Evolutionary conservation across 129 eudicot species (phyloP).

Genomic region (Helianthus annuus): DNA sequence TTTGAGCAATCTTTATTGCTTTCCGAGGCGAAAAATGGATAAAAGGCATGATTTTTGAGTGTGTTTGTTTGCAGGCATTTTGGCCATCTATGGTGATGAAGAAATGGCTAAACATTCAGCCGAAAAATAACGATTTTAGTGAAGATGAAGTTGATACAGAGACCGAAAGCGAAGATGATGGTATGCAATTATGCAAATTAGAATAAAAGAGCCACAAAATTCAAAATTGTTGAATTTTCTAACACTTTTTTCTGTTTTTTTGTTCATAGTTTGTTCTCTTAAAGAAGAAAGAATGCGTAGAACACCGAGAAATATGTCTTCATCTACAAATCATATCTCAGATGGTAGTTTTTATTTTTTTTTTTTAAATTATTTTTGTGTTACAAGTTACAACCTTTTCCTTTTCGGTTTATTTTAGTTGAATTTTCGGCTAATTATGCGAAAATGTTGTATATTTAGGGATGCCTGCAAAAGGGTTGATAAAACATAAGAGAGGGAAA

Average conservation of each 20-base stretch:
- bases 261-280: slow-evolving; percentile 47
- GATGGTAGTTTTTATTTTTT: slow-evolving; percentile 20
- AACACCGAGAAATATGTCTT: slow-evolving; percentile 50
- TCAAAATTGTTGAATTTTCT: background rate
- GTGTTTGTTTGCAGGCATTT: slow-evolving; percentile 51
- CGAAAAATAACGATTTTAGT: slow-evolving; percentile 77
- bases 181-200: slow-evolving; percentile 50
- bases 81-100: slow-evolving; percentile 99
- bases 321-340: slow-evolving; percentile 48
- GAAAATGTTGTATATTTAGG: slow-evolving; percentile 40
- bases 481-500: slow-evolving; percentile 82
- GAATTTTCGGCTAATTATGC: background rate
- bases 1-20: slow-evolving; percentile 17
- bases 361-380: background rate
- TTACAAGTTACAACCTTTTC: background rate
- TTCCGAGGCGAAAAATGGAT: slow-evolving; percentile 13
- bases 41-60: slow-evolving; percentile 24
- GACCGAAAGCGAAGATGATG: slow-evolving; percentile 90
- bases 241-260: background rate
- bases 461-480: slow-evolving; percentile 33
- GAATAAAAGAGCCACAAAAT: background rate
- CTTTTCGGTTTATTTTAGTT: background rate
- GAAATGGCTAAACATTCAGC: slow-evolving; percentile 93
- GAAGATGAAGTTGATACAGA: slow-evolving; percentile 96
- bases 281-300: slow-evolving; percentile 44